These are phyloP conservation scores for Oryza nivara DNA, from an alignment of 176 grass and related monocot genomes.

Conservation along the genomic window DNA sequence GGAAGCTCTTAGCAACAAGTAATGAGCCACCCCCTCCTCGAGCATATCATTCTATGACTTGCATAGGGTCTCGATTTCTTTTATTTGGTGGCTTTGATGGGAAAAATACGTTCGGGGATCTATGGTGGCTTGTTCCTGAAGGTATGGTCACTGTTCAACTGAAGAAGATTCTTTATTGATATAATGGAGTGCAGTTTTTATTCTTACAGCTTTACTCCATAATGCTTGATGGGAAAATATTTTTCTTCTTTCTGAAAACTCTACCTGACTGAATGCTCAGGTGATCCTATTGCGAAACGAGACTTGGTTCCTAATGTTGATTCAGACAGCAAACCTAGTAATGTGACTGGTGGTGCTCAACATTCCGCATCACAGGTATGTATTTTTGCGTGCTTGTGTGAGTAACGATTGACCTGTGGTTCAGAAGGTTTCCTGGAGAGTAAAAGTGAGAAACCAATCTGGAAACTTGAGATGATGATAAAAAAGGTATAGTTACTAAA, in stretches of 20 bases:
- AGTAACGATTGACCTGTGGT: neutral
- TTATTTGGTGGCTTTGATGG: conserved; percentile 99
- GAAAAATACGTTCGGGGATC: conserved; percentile 90
- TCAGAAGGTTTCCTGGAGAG: neutral
- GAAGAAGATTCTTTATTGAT: neutral
- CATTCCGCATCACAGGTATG: conserved; percentile 60
- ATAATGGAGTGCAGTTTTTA: conserved; percentile 23
- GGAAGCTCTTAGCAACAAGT: conserved; percentile 76
- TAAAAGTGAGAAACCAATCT: conserved; percentile 24
- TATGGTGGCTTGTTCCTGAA: conserved; percentile 99
- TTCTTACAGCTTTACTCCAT: neutral
- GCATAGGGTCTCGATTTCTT: conserved; percentile 74
- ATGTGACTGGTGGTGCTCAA: conserved; percentile 44
- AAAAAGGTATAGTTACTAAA: conserved; percentile 19
- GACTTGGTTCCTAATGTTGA: conserved; percentile 42
- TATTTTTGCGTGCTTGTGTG: neutral
- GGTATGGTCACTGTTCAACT: conserved; percentile 50
- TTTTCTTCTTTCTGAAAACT: conserved; percentile 24
- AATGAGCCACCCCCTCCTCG: conserved; percentile 82
- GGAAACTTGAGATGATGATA: neutral
- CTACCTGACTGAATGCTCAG: conserved; percentile 45
- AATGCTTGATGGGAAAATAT: neutral
- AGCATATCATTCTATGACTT: conserved; percentile 96
- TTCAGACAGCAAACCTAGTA: conserved; percentile 53
- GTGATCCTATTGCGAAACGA: conserved; percentile 92